Conservation (phyloP, 2,329 filamentous ascomycete genomes). For the Aureobasidium sp. region DNA sequence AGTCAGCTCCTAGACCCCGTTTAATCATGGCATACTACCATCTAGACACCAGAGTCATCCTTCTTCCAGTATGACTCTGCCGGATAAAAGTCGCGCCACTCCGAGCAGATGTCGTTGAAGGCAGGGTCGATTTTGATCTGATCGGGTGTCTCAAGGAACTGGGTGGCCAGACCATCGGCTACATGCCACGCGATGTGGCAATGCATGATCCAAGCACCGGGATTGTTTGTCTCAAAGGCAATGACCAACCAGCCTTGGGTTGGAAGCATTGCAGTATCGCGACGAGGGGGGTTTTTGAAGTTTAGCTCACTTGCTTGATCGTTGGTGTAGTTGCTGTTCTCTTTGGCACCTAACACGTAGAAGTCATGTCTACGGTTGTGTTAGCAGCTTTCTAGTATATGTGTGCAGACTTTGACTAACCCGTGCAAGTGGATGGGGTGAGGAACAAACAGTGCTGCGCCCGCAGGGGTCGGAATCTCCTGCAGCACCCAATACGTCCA, state of each 20-base stretch:
- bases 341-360: conserved; percentile 22
- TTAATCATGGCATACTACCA: too few relatives aligned
- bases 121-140: conserved; percentile 23
- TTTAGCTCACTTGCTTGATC: conserved; percentile 23
- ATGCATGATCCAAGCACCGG: conserved; percentile 32
- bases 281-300: conserved; percentile 33
- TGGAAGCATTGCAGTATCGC: conserved; percentile 36
- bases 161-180: conserved; percentile 28
- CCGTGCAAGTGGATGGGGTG: conserved; percentile 18
- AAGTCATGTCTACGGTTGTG: conserved; percentile 29
- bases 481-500: conserved; percentile 34
- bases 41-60: conserved; percentile 27
- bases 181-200: conserved; percentile 29
- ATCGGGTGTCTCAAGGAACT: conserved; percentile 27
- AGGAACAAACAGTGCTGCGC: conserved; percentile 18
- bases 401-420: background rate
- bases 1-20: background rate
- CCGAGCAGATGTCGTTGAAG: conserved; percentile 25
- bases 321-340: conserved; percentile 21
- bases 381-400: background rate
- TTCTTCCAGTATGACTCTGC: conserved; percentile 22
- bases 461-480: conserved; percentile 18
- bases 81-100: conserved; percentile 27
- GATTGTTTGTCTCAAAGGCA: conserved; percentile 38
- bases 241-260: conserved; percentile 34